phyloP scores from a whole-genome alignment of 192 early-diverging fungal genomes.

The Coemansia sp. region DNA sequence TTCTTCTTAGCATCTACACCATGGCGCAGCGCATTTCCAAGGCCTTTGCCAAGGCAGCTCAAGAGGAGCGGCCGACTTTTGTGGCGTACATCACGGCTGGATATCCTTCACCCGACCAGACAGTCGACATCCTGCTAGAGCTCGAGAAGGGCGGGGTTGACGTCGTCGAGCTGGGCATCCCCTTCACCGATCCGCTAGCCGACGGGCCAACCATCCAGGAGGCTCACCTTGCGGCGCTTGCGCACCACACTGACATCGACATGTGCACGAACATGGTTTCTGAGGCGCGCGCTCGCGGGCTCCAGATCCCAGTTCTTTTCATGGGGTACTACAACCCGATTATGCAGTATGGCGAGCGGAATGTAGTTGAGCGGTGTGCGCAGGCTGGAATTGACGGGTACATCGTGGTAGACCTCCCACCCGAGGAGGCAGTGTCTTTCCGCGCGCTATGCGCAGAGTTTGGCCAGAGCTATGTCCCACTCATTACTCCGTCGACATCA shows the following conservation, averaged over 20 bases:
- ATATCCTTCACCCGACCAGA: conserved; percentile 75
- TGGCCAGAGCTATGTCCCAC: conserved; percentile 82
- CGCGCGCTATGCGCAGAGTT: conserved; percentile 69
- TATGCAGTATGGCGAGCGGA: conserved; percentile 88
- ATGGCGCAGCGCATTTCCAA: conserved; percentile 41
- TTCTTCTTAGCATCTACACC: neutral
- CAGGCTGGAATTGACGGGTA: conserved; percentile 90
- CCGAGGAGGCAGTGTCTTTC: conserved; percentile 92
- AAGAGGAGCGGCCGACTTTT: conserved; percentile 72
- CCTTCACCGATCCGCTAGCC: conserved; percentile 96
- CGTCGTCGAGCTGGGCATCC: conserved; percentile 94
- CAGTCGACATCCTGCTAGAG: conserved; percentile 83
- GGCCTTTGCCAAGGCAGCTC: conserved; percentile 38
- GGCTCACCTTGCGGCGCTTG: conserved; percentile 74
- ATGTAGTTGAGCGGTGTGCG: conserved; percentile 80
- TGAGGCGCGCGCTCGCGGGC: conserved; percentile 77
- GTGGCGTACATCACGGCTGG: conserved; percentile 94
- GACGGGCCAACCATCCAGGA: conserved; percentile 98
- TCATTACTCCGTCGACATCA: conserved; percentile 93
- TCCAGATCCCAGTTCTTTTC: conserved; percentile 88
- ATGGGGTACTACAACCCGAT: conserved; percentile 99
- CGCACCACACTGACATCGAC: conserved; percentile 75
- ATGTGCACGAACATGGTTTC: conserved; percentile 79
- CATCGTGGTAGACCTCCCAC: conserved; percentile 96
- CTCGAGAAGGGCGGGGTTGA: conserved; percentile 91